Conservation (phyloP, 2,329 filamentous ascomycete genomes). For the Kalmusia sp. region DNA sequence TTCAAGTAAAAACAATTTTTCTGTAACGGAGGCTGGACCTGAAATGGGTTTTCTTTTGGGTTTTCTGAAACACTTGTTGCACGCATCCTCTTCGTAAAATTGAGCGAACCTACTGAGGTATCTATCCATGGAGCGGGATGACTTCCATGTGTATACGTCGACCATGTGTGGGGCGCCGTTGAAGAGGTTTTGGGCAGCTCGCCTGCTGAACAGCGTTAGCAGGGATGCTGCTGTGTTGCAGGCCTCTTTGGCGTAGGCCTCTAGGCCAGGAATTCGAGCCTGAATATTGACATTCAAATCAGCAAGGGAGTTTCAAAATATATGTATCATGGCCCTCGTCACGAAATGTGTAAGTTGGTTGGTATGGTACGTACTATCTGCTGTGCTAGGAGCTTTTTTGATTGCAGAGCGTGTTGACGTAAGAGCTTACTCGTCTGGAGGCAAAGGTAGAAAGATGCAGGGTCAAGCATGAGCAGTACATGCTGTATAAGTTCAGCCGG, state of each 20-base stretch:
- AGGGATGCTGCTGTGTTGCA: conserved; percentile 4
- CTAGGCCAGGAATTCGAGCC: background rate
- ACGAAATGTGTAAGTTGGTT: too few relatives aligned
- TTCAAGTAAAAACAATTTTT: conserved; percentile 10
- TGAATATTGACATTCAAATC: background rate
- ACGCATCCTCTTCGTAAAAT: background rate
- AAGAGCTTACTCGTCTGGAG: conserved; percentile 25
- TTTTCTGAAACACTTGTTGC: background rate
- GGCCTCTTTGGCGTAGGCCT: conserved; percentile 4
- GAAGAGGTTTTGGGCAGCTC: conserved; percentile 14
- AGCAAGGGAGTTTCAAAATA: background rate
- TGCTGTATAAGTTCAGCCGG: conserved; percentile 27
- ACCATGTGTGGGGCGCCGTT: conserved; percentile 11
- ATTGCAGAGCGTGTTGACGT: conserved; percentile 24
- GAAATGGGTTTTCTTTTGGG: background rate
- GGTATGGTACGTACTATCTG: conserved; percentile 21
- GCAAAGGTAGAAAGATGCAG: conserved; percentile 26
- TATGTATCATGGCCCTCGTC: too few relatives aligned
- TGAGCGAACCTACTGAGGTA: conserved; percentile 13
- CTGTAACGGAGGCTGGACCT: background rate
- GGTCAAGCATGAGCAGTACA: conserved; percentile 27
- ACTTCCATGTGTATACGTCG: conserved; percentile 15
- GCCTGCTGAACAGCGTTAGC: conserved; percentile 9
- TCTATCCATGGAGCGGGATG: conserved; percentile 7
- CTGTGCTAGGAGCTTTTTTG: conserved; percentile 17